These are phyloP conservation scores for Cynara cardunculus DNA, from an alignment of 129 eudicot genomes.

Conservation along the genomic window DNA sequence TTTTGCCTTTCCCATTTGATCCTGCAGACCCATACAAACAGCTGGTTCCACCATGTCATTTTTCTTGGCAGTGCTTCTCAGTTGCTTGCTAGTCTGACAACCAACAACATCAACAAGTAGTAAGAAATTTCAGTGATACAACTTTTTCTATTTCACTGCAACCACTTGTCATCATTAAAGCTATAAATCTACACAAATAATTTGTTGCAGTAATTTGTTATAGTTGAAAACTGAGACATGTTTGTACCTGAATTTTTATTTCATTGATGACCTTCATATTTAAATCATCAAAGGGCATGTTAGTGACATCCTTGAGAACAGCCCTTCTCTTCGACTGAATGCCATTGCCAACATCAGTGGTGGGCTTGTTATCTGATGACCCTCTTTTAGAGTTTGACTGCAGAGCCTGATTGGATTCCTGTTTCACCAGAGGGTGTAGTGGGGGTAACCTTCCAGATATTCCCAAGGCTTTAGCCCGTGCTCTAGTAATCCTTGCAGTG, in stretches of 20 bases:
- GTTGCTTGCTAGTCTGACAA: conserved; percentile 50
- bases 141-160: background rate
- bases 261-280: conserved; percentile 31
- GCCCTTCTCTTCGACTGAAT: conserved; percentile 72
- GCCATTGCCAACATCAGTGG: conserved; percentile 21
- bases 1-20: conserved; percentile 27
- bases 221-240: background rate
- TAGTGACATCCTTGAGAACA: conserved; percentile 75
- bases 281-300: conserved; percentile 38
- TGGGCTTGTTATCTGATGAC: conserved; percentile 44
- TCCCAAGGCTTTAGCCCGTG: conserved; percentile 72
- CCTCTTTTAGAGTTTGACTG: conserved; percentile 52
- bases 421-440: conserved; percentile 33
- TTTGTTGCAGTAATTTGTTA: background rate
- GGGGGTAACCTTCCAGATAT: conserved; percentile 53
- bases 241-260: conserved; percentile 41
- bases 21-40: conserved; percentile 22
- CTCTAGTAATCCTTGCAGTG: conserved; percentile 64
- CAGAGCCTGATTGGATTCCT: conserved; percentile 32
- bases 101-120: conserved; percentile 20
- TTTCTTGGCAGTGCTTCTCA: conserved; percentile 24
- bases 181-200: background rate
- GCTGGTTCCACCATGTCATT: conserved; percentile 41
- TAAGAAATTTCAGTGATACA: background rate
- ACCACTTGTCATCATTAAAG: background rate